Percentiles rank a stretch among this genome's conserved stretches.
Conservation (phyloP, 1,284 basidiomycete genomes). For the Tetrapyrgos nigripes region DNA sequence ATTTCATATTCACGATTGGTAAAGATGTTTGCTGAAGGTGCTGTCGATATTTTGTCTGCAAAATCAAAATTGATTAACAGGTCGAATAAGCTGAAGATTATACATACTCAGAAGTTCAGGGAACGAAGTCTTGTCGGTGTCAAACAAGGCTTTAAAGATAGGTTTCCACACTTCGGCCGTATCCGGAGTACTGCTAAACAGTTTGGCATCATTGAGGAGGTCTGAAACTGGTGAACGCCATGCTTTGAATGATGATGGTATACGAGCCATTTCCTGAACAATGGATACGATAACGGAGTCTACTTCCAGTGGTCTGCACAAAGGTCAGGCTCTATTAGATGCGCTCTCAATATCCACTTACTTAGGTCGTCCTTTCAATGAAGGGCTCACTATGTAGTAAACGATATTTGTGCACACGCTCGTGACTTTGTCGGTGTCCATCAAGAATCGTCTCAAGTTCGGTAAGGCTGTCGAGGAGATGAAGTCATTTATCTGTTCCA, state of each 20-base stretch:
- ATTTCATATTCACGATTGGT: conserved; percentile 96
- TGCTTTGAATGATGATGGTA: conserved; percentile 81
- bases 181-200: conserved; percentile 79
- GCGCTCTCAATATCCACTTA: conserved; percentile 34
- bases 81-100: neutral
- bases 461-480: conserved; percentile 77
- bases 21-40: conserved; percentile 95
- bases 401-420: conserved; percentile 84
- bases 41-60: conserved; percentile 81
- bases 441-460: conserved; percentile 79
- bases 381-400: conserved; percentile 87
- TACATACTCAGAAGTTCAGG: conserved; percentile 80
- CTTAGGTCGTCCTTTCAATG: conserved; percentile 77
- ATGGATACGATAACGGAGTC: conserved; percentile 73
- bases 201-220: conserved; percentile 83
- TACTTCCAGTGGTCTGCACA: conserved; percentile 69
- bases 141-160: conserved; percentile 83
- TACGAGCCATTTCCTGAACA: conserved; percentile 79
- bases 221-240: conserved; percentile 88
- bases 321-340: neutral
- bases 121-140: conserved; percentile 88
- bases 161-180: conserved; percentile 75
- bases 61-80: conserved; percentile 9
- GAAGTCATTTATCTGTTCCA: conserved; percentile 74
- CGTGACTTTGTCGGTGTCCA: conserved; percentile 87